Conservation (phyloP, 192 early-diverging fungal species). For the Umbelopsis vinacea region DNA sequence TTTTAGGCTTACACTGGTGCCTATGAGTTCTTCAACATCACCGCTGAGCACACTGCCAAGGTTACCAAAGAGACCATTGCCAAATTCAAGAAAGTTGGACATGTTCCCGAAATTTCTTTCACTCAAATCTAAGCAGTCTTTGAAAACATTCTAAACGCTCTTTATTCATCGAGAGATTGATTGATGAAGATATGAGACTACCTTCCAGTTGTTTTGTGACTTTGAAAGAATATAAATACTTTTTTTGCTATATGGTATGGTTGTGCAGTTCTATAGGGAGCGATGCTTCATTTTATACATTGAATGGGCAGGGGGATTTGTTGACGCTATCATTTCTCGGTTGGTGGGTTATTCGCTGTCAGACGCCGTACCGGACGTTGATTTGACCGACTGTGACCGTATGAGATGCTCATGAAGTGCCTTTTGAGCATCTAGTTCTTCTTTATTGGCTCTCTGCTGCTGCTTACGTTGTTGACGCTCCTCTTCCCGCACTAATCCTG, state of each 20-base stretch:
- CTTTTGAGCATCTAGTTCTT: slow-evolving; percentile 12
- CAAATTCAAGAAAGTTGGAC: slow-evolving; percentile 25
- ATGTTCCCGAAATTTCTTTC: slow-evolving; percentile 18
- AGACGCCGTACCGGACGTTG: neutral
- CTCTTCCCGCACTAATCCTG: neutral
- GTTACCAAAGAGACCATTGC: neutral
- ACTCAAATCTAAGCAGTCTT: neutral
- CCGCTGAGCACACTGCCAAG: slow-evolving; percentile 22
- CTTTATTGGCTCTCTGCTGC: slow-evolving; percentile 5
- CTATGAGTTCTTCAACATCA: slow-evolving; percentile 31
- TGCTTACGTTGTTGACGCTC: slow-evolving; percentile 6
- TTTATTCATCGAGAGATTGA: neutral
- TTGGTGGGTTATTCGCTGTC: neutral
- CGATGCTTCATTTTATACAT: too few relatives aligned
- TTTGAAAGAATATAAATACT: too few relatives aligned
- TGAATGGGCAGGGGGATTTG: too few relatives aligned
- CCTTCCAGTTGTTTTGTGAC: too few relatives aligned
- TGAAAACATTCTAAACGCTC: neutral
- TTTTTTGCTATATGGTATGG: too few relatives aligned
- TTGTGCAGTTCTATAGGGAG: too few relatives aligned
- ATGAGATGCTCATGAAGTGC: slow-evolving; percentile 14
- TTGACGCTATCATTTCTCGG: neutral
- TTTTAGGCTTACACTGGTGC: slow-evolving; percentile 19
- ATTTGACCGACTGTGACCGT: neutral
- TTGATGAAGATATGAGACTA: neutral